Evolutionary conservation across 352 stramenopile species (phyloP), one percentile per base, ranked within the genome.

Genomic region (Elongisporangium undulatum): DNA sequence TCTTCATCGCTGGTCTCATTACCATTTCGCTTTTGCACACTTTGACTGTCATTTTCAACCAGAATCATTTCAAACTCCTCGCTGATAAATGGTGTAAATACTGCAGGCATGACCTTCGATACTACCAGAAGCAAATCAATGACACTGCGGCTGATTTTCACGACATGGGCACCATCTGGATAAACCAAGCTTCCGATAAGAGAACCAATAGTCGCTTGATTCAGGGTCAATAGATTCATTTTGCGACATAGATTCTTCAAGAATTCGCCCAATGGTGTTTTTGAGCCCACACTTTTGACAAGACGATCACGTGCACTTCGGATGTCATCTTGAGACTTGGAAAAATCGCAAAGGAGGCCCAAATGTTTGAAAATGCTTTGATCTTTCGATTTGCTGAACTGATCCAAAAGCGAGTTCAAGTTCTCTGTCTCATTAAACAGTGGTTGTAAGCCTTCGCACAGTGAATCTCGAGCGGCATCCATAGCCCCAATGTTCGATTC

Each of bases 161-260:
- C 63, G 16, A 64, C 63, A 1, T 64, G 64, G 10, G 29, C 9
- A 15, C 63, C 58, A 2, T 64, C 56, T 13, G 59, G 75, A 9
- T 62, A 45, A 17, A 72, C 55, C 29, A 89, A 81, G n/a, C 72
- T 82, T 13, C 69, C 58, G 29, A 90, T 50, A 20, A 75, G 77
- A 8, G 55, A 56, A 57, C 52, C 56, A 10, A 88, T 56, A 0
- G 66, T 77, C 48, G 55, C 50, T 52, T 81, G 68, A 60, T 75
- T 93, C 10, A 94, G 61, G 1, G 85, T 92, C 21, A 92, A 59
- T 21, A 90, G 56, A 17, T 85, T 85, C 13, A 92, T 61, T 38
- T 92, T 92, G 15, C 85, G 82, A 53, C 85, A 94, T n/a, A 96
- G 53, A 24, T 81, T 89, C 67, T 94, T 94, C 24, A 93, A 20